Evolutionary conservation across 495 filamentous ascomycete genomes (phyloP).

Genomic region (Lepraria neglecta): DNA sequence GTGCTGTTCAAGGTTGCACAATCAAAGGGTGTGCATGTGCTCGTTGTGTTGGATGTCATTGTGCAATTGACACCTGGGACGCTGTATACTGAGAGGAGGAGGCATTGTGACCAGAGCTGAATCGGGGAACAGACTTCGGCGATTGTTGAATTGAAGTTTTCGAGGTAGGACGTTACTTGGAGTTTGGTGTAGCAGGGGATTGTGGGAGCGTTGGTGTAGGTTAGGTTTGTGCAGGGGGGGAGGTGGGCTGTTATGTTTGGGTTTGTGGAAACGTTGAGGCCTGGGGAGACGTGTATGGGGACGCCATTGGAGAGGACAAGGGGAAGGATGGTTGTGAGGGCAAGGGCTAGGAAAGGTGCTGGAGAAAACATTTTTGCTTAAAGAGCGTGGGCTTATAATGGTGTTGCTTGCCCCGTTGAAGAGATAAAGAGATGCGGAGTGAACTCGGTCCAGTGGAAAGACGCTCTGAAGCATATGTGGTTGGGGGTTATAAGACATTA

Average conservation of each 20-base stretch:
- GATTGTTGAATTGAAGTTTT: conserved; percentile 17
- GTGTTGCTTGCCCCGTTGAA: too few species aligned
- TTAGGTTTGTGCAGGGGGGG: conserved; percentile 41
- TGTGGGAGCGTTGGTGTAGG: conserved; percentile 12
- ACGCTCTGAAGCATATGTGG: not conserved
- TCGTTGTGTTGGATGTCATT: not conserved
- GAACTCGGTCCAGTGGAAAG: not conserved
- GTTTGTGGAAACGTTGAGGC: conserved; percentile 40
- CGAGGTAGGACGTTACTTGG: conserved; percentile 20
- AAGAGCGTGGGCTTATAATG: not conserved
- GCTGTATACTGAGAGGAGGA: conserved; percentile 10
- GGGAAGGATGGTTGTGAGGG: conserved; percentile 43
- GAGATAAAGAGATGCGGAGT: not conserved
- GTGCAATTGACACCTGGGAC: conserved; percentile 14
- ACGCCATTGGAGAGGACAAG: conserved; percentile 32
- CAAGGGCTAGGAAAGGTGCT: conserved; percentile 33
- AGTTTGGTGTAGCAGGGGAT: conserved; percentile 21
- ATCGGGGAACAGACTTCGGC: conserved; percentile 18
- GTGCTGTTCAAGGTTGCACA: conserved; percentile 15
- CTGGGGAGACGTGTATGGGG: conserved; percentile 29
- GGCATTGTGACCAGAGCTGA: conserved; percentile 22
- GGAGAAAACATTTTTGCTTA: not conserved
- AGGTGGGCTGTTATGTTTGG: conserved; percentile 13
- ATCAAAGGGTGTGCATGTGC: conserved; percentile 16
- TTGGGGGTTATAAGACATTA: not conserved